phyloP scores from a whole-genome alignment of 805 yeast species.

The Naumovozyma castellii region DNA sequence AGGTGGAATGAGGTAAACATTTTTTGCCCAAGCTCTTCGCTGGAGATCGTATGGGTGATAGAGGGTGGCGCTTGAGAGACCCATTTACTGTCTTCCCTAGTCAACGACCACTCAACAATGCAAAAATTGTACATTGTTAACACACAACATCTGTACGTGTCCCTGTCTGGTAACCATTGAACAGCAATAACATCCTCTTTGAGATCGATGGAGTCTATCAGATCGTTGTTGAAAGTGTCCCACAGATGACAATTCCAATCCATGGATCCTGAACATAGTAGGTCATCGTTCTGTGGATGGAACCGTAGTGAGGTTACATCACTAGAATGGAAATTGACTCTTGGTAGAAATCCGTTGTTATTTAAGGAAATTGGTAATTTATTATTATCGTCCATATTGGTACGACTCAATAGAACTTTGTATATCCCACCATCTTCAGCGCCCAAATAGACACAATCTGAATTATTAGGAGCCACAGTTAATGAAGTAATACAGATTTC shows the following conservation, averaged over 20 bases:
- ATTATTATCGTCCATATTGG: neutral
- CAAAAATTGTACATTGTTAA: neutral
- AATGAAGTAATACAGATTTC: conserved; percentile 12
- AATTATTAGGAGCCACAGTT: conserved; percentile 5
- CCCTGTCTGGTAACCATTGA: conserved; percentile 9
- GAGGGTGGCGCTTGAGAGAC: neutral
- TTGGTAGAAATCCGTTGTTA: conserved; percentile 21
- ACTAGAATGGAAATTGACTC: neutral
- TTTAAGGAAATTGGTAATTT: conserved; percentile 5
- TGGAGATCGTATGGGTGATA: neutral
- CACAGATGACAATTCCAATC: conserved; percentile 23
- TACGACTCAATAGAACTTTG: conserved; percentile 4
- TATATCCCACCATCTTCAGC: conserved; percentile 25
- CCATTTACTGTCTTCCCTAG: neutral
- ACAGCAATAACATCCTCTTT: conserved; percentile 13
- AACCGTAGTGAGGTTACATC: conserved; percentile 3
- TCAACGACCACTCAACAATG: neutral
- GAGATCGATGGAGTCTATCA: conserved; percentile 11
- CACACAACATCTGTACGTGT: neutral
- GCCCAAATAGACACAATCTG: conserved; percentile 17
- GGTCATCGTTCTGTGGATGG: conserved; percentile 16
- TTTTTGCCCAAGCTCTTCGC: neutral
- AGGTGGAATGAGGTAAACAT: neutral
- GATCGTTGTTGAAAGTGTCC: conserved; percentile 12
- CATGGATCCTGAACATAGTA: conserved; percentile 16